Conservation (phyloP, 352 stramenopile species). For the Phytophthora multivora region DNA sequence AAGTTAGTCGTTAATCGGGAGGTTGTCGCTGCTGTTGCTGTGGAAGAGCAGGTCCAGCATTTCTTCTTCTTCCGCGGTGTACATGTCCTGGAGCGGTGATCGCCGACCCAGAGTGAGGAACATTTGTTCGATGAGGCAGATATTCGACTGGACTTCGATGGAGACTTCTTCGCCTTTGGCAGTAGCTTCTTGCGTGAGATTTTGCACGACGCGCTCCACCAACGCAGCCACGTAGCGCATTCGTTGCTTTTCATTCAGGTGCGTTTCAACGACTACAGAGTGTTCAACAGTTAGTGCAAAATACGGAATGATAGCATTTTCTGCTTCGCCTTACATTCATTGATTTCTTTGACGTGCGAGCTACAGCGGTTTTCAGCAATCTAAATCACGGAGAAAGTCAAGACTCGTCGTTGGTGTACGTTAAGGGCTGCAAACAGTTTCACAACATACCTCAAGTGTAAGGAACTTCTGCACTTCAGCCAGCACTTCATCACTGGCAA, state of each 20-base stretch:
- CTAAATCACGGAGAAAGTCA: constrained; percentile 18
- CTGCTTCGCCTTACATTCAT: constrained; percentile 46
- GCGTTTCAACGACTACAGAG: constrained; percentile 33
- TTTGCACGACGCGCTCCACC: constrained; percentile 38
- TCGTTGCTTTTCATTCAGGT: constrained; percentile 49
- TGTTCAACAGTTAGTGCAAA: neutral
- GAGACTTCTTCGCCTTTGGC: constrained; percentile 45
- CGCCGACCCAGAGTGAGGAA: constrained; percentile 54
- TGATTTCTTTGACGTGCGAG: constrained; percentile 55
- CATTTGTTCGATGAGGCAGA: constrained; percentile 73
- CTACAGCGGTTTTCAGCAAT: constrained; percentile 60
- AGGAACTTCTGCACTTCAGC: constrained; percentile 40
- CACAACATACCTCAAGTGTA: constrained; percentile 33
- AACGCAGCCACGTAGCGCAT: constrained; percentile 44
- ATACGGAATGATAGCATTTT: neutral
- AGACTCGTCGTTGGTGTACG: too few species aligned
- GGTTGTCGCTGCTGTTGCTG: constrained; percentile 31
- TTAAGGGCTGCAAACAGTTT: neutral
- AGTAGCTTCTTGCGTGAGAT: constrained; percentile 39
- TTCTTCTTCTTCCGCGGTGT: constrained; percentile 76
- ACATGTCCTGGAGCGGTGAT: constrained; percentile 77
- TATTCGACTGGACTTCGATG: constrained; percentile 67
- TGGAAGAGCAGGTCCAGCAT: constrained; percentile 65
- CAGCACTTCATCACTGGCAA: constrained; percentile 32
- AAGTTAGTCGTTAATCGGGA: constrained; percentile 23